These are phyloP conservation scores for Triticum monococcum DNA, from an alignment of 176 grass and related monocot genomes.

Conservation along the genomic window DNA sequence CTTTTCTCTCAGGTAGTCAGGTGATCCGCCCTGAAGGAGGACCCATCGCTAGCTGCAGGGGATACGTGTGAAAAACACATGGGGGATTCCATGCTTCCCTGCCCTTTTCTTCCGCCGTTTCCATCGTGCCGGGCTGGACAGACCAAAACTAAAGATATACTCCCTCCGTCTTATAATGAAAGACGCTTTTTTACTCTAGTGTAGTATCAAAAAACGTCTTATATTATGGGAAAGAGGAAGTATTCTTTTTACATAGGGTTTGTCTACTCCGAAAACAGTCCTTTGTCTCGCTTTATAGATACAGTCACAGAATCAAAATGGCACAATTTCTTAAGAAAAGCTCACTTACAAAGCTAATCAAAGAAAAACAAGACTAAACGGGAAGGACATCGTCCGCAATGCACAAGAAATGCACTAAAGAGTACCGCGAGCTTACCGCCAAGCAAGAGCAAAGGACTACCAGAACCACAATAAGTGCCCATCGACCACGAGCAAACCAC, in stretches of 20 bases:
- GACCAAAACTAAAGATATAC: no score
- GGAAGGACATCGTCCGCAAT: neutral
- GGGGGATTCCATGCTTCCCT: neutral
- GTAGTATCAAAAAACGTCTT: no score
- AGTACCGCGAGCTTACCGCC: no score
- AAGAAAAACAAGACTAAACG: neutral
- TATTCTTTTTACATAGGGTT: no score
- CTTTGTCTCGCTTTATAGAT: neutral
- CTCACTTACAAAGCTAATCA: neutral
- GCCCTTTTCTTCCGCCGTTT: constrained; percentile 11
- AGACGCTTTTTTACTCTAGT: no score
- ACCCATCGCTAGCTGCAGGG: neutral
- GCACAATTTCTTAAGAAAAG: neutral
- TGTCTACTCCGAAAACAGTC: no score
- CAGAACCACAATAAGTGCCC: no score
- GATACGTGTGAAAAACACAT: neutral
- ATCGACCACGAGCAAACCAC: no score
- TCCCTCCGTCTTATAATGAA: no score
- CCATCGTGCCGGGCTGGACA: neutral
- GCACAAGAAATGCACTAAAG: neutral
- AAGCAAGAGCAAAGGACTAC: no score
- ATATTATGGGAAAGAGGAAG: no score
- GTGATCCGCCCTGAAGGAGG: neutral
- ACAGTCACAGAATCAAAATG: neutral
- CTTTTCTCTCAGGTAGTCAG: neutral